A percentile compares a stretch with the other conserved stretches of the same genome.
These are phyloP conservation scores for Cutaneotrichosporon mucoides DNA, from an alignment of 1,284 basidiomycete species.

Conservation along the genomic window DNA sequence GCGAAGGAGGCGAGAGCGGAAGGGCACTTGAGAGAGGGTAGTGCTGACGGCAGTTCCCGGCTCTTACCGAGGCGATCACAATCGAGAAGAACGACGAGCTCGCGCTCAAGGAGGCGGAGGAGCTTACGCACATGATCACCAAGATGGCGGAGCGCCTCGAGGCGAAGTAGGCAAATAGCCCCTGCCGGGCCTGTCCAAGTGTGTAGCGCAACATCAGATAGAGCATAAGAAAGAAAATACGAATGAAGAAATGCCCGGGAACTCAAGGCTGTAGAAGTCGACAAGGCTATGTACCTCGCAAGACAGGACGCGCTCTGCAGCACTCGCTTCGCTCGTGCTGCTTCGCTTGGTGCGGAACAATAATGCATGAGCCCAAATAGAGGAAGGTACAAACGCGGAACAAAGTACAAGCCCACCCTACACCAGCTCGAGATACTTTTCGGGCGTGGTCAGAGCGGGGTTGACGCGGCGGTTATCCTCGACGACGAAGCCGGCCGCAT, in stretches of 20 bases:
- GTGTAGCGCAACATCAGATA: too few species aligned
- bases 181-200: too few species aligned
- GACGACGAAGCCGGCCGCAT: constrained; percentile 34
- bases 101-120: constrained; percentile 62
- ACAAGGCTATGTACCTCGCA: too few species aligned
- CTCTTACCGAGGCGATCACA: constrained; percentile 71
- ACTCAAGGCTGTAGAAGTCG: too few species aligned
- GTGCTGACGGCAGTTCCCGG: constrained; percentile 56
- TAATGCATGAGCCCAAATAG: neutral
- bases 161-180: neutral
- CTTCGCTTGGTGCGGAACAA: too few species aligned
- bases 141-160: constrained; percentile 54
- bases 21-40: too few species aligned
- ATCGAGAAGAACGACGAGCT: constrained; percentile 62
- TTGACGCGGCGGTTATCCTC: constrained; percentile 37
- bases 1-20: too few species aligned
- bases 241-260: too few species aligned
- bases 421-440: constrained; percentile 25
- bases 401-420: constrained; percentile 6
- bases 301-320: too few species aligned
- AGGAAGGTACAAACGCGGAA: neutral
- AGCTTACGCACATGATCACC: constrained; percentile 59
- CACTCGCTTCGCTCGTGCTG: too few species aligned
- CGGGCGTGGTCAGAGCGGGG: constrained; percentile 37
- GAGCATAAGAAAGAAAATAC: too few species aligned